These are phyloP conservation scores for Avena sativa DNA, from an alignment of 176 grass and related monocot genomes.

Conservation along the genomic window DNA sequence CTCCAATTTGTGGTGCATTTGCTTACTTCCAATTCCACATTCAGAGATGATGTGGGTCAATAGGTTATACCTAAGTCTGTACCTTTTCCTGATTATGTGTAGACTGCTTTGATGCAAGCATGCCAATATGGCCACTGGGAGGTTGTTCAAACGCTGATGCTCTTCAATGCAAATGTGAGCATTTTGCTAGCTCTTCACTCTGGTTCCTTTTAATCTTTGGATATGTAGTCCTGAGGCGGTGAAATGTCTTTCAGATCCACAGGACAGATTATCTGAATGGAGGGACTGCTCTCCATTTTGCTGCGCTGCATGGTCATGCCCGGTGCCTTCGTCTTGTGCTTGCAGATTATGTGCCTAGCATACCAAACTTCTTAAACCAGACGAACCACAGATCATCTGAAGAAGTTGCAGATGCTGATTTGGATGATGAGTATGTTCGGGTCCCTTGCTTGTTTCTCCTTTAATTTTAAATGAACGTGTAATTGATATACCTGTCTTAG, in stretches of 20 bases:
- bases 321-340: constrained; percentile 87
- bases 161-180: constrained; percentile 90
- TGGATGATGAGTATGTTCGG: constrained; percentile 63
- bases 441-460: constrained; percentile 16
- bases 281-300: constrained; percentile 86
- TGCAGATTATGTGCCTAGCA: constrained; percentile 81
- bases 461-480: constrained; percentile 11
- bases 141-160: constrained; percentile 94
- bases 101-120: constrained; percentile 99
- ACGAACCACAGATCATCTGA: constrained; percentile 55
- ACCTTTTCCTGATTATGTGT: constrained; percentile 37
- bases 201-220: background rate
- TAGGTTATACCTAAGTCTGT: background rate
- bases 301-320: constrained; percentile 79
- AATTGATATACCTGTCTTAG: constrained; percentile 30
- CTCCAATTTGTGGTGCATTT: background rate
- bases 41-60: background rate
- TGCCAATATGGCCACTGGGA: constrained; percentile 97
- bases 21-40: background rate
- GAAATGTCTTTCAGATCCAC: constrained; percentile 61
- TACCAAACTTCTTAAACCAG: constrained; percentile 54
- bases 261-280: constrained; percentile 92
- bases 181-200: background rate
- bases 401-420: constrained; percentile 59
- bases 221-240: constrained; percentile 20